Evolutionary conservation across 1,284 basidiomycete species (phyloP).

Genomic region (Ganoderma lingzhi): DNA sequence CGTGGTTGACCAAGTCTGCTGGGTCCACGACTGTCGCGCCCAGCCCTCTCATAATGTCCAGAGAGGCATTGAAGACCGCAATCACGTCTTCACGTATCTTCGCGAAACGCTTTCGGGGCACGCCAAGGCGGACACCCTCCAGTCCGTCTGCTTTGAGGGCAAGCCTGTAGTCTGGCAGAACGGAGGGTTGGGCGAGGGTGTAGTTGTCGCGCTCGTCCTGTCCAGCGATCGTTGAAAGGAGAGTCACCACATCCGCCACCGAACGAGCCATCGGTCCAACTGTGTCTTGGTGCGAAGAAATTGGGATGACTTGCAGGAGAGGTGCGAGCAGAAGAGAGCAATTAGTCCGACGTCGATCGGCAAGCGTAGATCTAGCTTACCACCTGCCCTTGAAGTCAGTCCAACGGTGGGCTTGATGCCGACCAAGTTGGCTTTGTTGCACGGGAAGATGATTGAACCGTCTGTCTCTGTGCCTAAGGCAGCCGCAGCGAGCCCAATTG

Average conservation of each 20-base stretch:
- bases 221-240: slow-evolving; percentile 54
- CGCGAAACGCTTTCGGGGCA: slow-evolving; percentile 44
- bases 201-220: slow-evolving; percentile 54
- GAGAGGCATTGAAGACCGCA: slow-evolving; percentile 46
- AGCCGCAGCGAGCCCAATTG: slow-evolving; percentile 67
- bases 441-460: slow-evolving; percentile 62
- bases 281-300: slow-evolving; percentile 58
- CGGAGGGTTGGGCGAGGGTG: slow-evolving; percentile 49
- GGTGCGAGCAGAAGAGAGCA: slow-evolving; percentile 26
- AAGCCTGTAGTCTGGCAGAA: slow-evolving; percentile 48
- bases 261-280: slow-evolving; percentile 57
- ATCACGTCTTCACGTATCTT: slow-evolving; percentile 36
- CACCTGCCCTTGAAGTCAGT: slow-evolving; percentile 56
- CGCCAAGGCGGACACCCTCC: slow-evolving; percentile 51
- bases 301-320: slow-evolving; percentile 51
- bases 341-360: neutral
- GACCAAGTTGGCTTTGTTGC: slow-evolving; percentile 52
- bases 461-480: slow-evolving; percentile 72
- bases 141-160: slow-evolving; percentile 47
- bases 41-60: slow-evolving; percentile 46
- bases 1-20: slow-evolving; percentile 46
- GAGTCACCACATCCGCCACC: slow-evolving; percentile 53
- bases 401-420: slow-evolving; percentile 62
- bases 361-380: slow-evolving; percentile 35
- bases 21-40: slow-evolving; percentile 54